Conservation (phyloP, 169 alveolate species). For the Plasmodium blacklocki region DNA sequence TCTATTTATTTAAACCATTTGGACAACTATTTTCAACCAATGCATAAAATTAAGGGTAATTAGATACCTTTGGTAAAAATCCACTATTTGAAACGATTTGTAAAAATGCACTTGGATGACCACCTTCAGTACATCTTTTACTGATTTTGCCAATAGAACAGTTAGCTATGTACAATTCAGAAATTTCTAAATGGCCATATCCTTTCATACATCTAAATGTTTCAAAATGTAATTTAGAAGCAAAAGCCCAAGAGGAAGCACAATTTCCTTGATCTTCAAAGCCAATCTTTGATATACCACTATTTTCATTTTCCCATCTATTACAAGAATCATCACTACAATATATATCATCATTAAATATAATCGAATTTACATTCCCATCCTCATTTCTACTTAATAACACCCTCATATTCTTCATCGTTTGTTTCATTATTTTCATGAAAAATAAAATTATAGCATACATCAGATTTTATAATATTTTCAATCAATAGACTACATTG, state of each 20-base stretch:
- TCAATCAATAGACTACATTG: neutral
- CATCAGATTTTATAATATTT: neutral
- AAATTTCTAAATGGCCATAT: constrained; percentile 5
- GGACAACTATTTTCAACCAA: neutral
- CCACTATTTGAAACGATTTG: neutral
- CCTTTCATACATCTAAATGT: constrained; percentile 13
- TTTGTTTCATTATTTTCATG: neutral
- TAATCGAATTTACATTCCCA: neutral
- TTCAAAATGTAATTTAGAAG: constrained; percentile 4
- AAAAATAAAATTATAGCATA: constrained; percentile 1
- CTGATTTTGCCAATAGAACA: neutral
- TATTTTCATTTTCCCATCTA: constrained; percentile 13
- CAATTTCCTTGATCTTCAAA: constrained; percentile 13
- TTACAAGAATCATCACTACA: constrained; percentile 19
- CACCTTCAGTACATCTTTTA: neutral
- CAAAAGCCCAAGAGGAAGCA: constrained; percentile 11
- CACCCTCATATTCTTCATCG: neutral
- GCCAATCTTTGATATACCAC: neutral
- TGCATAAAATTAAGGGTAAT: neutral
- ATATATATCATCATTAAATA: neutral
- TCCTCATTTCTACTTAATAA: neutral
- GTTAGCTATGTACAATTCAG: neutral
- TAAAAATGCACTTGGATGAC: neutral
- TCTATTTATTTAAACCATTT: neutral
- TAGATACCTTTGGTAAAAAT: neutral